Evolutionary conservation across 2,329 filamentous ascomycete species (phyloP).

Genomic region (Amylocarpus encephaloides): DNA sequence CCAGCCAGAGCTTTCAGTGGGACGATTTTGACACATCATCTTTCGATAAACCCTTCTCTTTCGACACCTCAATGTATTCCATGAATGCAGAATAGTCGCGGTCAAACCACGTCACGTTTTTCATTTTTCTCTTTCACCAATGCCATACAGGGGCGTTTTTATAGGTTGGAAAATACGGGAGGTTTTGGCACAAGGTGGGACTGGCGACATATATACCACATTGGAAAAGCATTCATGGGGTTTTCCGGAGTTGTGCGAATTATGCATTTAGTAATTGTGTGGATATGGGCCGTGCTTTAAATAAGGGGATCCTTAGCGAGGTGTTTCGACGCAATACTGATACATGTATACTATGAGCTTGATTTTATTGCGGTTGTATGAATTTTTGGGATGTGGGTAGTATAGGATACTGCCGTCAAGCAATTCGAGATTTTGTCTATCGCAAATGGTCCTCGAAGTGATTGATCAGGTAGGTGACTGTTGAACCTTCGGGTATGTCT

Average conservation of each 20-base stretch:
- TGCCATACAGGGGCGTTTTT: slow-evolving; percentile 12
- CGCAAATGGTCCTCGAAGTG: not conserved
- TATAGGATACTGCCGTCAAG: not conserved
- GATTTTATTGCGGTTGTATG: slow-evolving; percentile 1
- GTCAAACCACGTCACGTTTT: not conserved
- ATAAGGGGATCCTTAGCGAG: slow-evolving; percentile 4
- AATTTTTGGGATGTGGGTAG: not conserved
- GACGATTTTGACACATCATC: slow-evolving; percentile 42
- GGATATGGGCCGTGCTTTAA: not conserved
- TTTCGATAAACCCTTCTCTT: slow-evolving; percentile 47
- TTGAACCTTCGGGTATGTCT: too few species aligned
- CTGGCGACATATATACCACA: slow-evolving; percentile 11
- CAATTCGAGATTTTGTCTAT: not conserved
- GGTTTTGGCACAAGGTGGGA: slow-evolving; percentile 5
- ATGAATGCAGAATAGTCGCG: slow-evolving; percentile 32
- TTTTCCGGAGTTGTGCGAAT: slow-evolving; percentile 4
- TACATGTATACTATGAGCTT: slow-evolving; percentile 9
- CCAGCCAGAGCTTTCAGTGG: slow-evolving; percentile 34
- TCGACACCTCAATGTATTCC: slow-evolving; percentile 43
- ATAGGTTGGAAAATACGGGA: slow-evolving; percentile 7
- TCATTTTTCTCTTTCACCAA: slow-evolving; percentile 12
- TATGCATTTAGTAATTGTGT: not conserved
- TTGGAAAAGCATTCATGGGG: slow-evolving; percentile 16
- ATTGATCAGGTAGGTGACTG: too few species aligned
- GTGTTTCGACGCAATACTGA: slow-evolving; percentile 5